Base-by-base conservation (phyloP, 768 basidiomycete species). In the Lactifluus hygrophoroides region DNA sequence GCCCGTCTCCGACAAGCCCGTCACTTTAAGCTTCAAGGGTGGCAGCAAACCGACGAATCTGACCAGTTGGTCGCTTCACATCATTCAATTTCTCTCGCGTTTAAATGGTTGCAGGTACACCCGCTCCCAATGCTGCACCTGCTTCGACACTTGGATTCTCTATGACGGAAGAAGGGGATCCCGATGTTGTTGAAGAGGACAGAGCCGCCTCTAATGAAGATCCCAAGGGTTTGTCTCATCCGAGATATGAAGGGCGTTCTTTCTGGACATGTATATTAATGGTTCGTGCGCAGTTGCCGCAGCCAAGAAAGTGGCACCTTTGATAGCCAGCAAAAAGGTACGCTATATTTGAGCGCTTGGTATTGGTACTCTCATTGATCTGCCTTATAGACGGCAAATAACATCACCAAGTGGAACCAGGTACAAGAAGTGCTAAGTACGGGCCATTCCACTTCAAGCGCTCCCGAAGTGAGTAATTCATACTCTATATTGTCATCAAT, bases 341-440 rank as follows among this genome's bases (percentile, higher is more conserved):
- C 37, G 63, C 37, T 37, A 42, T 10, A 32, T 23, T 45, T 13
- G 28, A 27, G 37, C 21, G 13, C 13, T 28, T 16, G 14, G 9
- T 19, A 3, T 0, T 48, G 10, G 2, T 37, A 2, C 23, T 34
- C 8, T 47, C 16, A 46, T 34, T 30, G 7, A 45, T 19, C 14
- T 48, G 30, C 17, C 5, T 51, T 23, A 5, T 50, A 96, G 91
- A 89, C 85, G 45, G 88, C 81, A 49, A 88, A 81, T 70, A 93
- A 94, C 66, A 97, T 99, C 68, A 85, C 80, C 66, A 97, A 98
- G 69, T 99, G 95, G 96, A 98, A 94, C 69, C 87, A 86, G 74
- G 90, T 94, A 10, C 91, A 95, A 72, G 87, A 86, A 72, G 94
- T 93, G 66, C 78, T 96, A 50, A 81, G 67, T 37, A 64, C 69